These are phyloP conservation scores for Boletus subcaerulescens DNA, from an alignment of 768 basidiomycete species.

Conservation along the genomic window DNA sequence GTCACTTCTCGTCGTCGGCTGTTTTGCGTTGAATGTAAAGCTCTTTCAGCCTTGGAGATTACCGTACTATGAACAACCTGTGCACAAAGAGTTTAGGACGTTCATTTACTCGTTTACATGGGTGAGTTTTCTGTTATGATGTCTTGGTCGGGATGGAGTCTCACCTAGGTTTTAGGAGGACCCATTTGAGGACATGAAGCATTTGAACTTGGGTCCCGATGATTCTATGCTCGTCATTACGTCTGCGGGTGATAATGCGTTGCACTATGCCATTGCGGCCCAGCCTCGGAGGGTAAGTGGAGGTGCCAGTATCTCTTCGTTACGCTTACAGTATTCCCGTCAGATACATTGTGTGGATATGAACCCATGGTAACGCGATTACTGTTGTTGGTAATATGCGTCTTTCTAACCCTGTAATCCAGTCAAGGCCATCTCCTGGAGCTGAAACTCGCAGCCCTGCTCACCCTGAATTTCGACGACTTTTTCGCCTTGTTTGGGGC, in stretches of 20 bases:
- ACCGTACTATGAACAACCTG: slow-evolving; percentile 65
- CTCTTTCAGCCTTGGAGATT: slow-evolving; percentile 54
- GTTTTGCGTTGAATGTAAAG: background rate
- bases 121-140: slow-evolving; percentile 30
- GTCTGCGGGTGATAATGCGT: slow-evolving; percentile 74
- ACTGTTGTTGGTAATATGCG: background rate
- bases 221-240: slow-evolving; percentile 76
- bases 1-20: background rate
- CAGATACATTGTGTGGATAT: slow-evolving; percentile 71
- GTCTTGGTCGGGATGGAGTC: background rate
- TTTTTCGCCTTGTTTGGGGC: slow-evolving; percentile 68
- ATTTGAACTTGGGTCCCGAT: slow-evolving; percentile 52
- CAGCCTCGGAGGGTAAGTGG: slow-evolving; percentile 48
- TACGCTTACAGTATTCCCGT: background rate
- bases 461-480: slow-evolving; percentile 53
- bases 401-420: background rate
- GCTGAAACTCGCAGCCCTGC: slow-evolving; percentile 69
- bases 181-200: slow-evolving; percentile 68
- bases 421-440: slow-evolving; percentile 78
- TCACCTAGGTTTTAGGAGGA: slow-evolving; percentile 50
- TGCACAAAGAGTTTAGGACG: slow-evolving; percentile 64
- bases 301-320: background rate
- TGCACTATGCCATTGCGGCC: slow-evolving; percentile 74
- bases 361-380: slow-evolving; percentile 52
- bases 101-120: slow-evolving; percentile 67